Evolutionary conservation across 352 stramenopile species (phyloP).

Genomic region (Peronospora farinosa): DNA sequence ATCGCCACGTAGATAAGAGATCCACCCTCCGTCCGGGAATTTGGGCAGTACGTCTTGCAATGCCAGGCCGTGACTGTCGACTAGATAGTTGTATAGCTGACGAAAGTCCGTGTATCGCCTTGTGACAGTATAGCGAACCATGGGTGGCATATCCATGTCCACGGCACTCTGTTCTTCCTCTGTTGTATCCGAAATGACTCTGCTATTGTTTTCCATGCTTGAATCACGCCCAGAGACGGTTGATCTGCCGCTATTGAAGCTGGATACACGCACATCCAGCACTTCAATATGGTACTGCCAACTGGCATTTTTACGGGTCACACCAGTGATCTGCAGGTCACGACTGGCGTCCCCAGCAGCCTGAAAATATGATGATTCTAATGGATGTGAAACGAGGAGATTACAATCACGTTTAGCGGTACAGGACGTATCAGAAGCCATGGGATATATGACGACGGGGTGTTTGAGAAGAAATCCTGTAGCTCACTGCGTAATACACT

Average conservation of each 20-base stretch:
- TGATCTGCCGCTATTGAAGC: conserved; percentile 16
- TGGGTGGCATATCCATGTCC: conserved; percentile 47
- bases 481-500: neutral
- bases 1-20: conserved; percentile 70
- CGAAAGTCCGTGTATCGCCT: conserved; percentile 76
- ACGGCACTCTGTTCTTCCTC: conserved; percentile 11
- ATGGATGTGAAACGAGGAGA: conserved; percentile 4
- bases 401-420: conserved; percentile 16
- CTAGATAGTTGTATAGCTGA: conserved; percentile 50
- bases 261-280: conserved; percentile 48
- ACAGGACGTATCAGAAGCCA: conserved; percentile 5
- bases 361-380: conserved; percentile 7
- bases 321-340: conserved; percentile 68
- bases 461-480: conserved; percentile 1
- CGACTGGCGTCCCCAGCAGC: conserved; percentile 30
- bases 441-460: conserved; percentile 6
- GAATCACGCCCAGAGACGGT: conserved; percentile 4
- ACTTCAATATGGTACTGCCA: conserved; percentile 82
- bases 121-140: conserved; percentile 79
- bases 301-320: conserved; percentile 51
- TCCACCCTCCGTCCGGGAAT: conserved; percentile 62
- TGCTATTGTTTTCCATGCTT: neutral
- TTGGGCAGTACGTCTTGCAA: conserved; percentile 46
- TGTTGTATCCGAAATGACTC: neutral
- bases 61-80: conserved; percentile 39